Evolutionary conservation across 441 rosid species (phyloP).

Genomic region (Breynia disticha): DNA sequence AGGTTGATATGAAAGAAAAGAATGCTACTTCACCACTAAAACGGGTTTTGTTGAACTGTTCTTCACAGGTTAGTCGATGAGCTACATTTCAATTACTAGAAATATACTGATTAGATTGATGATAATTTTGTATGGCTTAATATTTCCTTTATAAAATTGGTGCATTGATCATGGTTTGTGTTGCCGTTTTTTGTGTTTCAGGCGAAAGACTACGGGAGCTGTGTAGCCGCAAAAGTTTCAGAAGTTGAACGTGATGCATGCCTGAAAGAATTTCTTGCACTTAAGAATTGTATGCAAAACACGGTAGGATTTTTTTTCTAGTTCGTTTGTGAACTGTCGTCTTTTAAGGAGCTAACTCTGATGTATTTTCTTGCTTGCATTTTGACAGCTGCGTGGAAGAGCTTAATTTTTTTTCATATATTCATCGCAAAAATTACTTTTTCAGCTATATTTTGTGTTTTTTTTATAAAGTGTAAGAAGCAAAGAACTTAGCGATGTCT

Average conservation of each 20-base stretch:
- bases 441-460: neutral
- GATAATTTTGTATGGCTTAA: neutral
- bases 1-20: constrained; percentile 73
- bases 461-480: constrained; percentile 14
- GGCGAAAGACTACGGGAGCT: constrained; percentile 81
- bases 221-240: constrained; percentile 77
- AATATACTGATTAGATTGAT: neutral
- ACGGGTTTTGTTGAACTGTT: constrained; percentile 66
- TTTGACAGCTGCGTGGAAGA: constrained; percentile 54
- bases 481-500: constrained; percentile 31
- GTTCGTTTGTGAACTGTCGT: constrained; percentile 4
- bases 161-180: neutral
- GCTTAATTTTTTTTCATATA: constrained; percentile 20
- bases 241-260: constrained; percentile 74
- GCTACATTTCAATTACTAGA: constrained; percentile 1
- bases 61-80: constrained; percentile 58
- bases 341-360: constrained; percentile 6
- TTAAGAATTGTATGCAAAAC: constrained; percentile 81
- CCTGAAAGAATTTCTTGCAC: constrained; percentile 69
- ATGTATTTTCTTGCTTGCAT: constrained; percentile 13
- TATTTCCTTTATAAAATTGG: neutral
- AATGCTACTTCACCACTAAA: constrained; percentile 44
- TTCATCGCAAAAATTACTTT: neutral
- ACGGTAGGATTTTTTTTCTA: constrained; percentile 37
- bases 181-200: constrained; percentile 19